These are phyloP conservation scores for Edaphochlamys debaryana DNA, from an alignment of 139 green algal species.

Conservation along the genomic window DNA sequence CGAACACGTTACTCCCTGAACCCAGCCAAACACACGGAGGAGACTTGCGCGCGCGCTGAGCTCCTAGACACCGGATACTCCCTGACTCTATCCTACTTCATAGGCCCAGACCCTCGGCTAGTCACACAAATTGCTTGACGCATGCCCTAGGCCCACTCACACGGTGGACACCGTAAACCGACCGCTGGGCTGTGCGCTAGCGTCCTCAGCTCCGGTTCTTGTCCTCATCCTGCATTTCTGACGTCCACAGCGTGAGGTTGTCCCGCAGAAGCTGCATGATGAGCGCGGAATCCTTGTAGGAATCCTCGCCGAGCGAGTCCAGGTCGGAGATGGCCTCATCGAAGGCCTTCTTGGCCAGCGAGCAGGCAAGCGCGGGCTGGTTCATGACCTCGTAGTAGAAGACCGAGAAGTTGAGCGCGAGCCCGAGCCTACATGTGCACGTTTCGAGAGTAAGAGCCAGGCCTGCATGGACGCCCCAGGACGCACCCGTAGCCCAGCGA, in stretches of 20 bases:
- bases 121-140: no score
- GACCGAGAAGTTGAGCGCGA: conserved; percentile 99
- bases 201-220: conserved; percentile 29
- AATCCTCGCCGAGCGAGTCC: conserved; percentile 98
- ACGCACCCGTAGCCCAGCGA: no score
- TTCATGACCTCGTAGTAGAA: conserved; percentile 99
- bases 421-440: conserved; percentile 57
- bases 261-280: conserved; percentile 99
- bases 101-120: no score
- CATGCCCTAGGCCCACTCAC: no score
- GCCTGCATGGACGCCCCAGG: no score
- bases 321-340: conserved; percentile 99
- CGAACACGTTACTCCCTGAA: no score
- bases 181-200: conserved; percentile 23
- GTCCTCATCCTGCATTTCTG: conserved; percentile 89
- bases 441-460: not conserved
- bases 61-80: no score
- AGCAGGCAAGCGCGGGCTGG: conserved; percentile 93
- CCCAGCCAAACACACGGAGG: no score
- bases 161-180: no score
- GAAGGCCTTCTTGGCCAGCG: conserved; percentile 98
- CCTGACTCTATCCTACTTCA: no score
- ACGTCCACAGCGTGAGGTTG: conserved; percentile 99
- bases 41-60: no score
- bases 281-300: conserved; percentile 98